Conservation (phyloP, 108 stramenopile species). For the Epithemia pelagica region DNA sequence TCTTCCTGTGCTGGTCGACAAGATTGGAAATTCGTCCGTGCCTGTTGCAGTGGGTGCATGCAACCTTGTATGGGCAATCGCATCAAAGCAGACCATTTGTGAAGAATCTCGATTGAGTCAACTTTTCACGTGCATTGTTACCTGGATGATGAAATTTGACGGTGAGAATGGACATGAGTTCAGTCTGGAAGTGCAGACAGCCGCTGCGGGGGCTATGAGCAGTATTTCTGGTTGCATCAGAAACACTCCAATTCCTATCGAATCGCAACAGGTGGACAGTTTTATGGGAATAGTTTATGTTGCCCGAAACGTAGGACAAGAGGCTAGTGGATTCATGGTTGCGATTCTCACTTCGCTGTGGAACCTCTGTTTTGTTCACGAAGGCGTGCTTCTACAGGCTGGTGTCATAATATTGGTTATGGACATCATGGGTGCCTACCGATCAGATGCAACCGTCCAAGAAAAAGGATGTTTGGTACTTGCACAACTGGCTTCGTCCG, state of each 20-base stretch:
- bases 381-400: constrained; percentile 22
- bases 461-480: constrained; percentile 34
- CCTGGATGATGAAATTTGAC: constrained; percentile 8
- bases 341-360: constrained; percentile 20
- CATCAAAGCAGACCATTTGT: constrained; percentile 9
- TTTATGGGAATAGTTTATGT: constrained; percentile 25
- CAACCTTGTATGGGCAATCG: constrained; percentile 26
- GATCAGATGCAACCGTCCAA: constrained; percentile 18
- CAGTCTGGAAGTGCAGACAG: constrained; percentile 11
- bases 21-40: neutral
- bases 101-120: neutral
- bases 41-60: constrained; percentile 13
- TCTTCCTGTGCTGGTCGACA: neutral
- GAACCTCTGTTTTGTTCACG: constrained; percentile 19
- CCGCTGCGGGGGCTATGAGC: constrained; percentile 22
- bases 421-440: constrained; percentile 35
- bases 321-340: constrained; percentile 14
- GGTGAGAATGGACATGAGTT: constrained; percentile 12
- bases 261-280: constrained; percentile 21
- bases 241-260: constrained; percentile 15
- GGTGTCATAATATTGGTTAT: constrained; percentile 41
- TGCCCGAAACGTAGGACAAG: constrained; percentile 16
- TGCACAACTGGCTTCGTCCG: constrained; percentile 29
- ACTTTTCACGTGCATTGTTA: constrained; percentile 15
- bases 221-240: constrained; percentile 15